Conservation (phyloP, 441 rosid species). For the Euphorbia corollata region DNA sequence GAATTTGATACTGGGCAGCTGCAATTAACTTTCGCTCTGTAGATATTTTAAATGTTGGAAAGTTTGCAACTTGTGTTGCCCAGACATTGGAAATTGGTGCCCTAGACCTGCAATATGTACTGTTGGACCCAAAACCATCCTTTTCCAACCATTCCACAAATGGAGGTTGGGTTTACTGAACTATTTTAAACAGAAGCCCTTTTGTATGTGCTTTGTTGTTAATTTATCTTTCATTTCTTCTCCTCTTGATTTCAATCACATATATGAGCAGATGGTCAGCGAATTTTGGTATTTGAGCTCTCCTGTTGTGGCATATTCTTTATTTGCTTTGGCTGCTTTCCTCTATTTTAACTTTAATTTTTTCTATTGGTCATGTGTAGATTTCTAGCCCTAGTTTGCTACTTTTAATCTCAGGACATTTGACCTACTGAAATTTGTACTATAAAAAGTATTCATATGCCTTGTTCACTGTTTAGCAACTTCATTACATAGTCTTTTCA, state of each 20-base stretch:
- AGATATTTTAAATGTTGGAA: conserved; percentile 55
- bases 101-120: conserved; percentile 25
- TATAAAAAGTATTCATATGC: background rate
- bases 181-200: conserved; percentile 29
- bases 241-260: conserved; percentile 12
- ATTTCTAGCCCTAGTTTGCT: conserved; percentile 1
- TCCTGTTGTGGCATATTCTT: conserved; percentile 10
- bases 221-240: conserved; percentile 27
- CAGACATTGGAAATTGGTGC: conserved; percentile 32
- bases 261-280: conserved; percentile 33
- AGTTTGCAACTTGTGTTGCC: conserved; percentile 33
- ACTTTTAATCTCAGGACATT: background rate
- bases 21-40: conserved; percentile 42
- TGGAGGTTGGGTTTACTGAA: conserved; percentile 30
- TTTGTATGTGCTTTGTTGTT: conserved; percentile 36
- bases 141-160: conserved; percentile 25
- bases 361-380: conserved; percentile 23
- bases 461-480: background rate
- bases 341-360: conserved; percentile 24
- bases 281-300: conserved; percentile 25
- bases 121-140: conserved; percentile 26
- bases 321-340: conserved; percentile 27
- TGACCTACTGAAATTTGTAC: background rate
- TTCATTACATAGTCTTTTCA: background rate
- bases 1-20: conserved; percentile 36